Conservation (phyloP, 441 rosid species). For the Erodium moschatum region DNA sequence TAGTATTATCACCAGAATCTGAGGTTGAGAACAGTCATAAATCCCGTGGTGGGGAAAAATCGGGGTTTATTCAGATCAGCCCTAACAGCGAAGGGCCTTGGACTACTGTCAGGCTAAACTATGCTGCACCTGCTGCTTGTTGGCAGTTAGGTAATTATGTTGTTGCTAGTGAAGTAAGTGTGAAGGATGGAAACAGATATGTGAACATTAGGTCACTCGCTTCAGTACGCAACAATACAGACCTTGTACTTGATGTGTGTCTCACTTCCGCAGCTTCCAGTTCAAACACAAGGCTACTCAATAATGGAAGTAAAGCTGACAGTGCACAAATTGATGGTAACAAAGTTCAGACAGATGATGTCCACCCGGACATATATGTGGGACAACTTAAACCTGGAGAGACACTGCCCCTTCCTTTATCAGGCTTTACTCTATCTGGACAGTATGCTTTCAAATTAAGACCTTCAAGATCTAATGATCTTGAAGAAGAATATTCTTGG, state of each 20-base stretch:
- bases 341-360: slow-evolving; percentile 31
- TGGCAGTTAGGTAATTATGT: slow-evolving; percentile 91
- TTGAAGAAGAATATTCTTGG: slow-evolving; percentile 63
- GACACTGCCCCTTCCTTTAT: slow-evolving; percentile 57
- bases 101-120: slow-evolving; percentile 85
- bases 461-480: slow-evolving; percentile 39
- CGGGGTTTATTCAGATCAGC: slow-evolving; percentile 89
- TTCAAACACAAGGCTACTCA: slow-evolving; percentile 20
- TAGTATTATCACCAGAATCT: slow-evolving; percentile 47
- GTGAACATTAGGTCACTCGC: slow-evolving; percentile 87
- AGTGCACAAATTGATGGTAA: slow-evolving; percentile 25
- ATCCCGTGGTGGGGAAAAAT: slow-evolving; percentile 34
- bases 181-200: slow-evolving; percentile 74
- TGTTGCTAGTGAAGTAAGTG: slow-evolving; percentile 89
- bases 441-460: slow-evolving; percentile 54
- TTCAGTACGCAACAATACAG: slow-evolving; percentile 64
- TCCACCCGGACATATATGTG: slow-evolving; percentile 43
- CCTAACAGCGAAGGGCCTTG: slow-evolving; percentile 91
- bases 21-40: slow-evolving; percentile 41
- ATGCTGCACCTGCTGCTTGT: slow-evolving; percentile 96
- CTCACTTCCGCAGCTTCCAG: slow-evolving; percentile 46
- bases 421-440: slow-evolving; percentile 55
- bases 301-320: slow-evolving; percentile 26
- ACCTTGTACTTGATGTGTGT: slow-evolving; percentile 54
- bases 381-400: slow-evolving; percentile 75